Conservation (phyloP, 2,329 filamentous ascomycete species). For the Diaporthe humulicola region DNA sequence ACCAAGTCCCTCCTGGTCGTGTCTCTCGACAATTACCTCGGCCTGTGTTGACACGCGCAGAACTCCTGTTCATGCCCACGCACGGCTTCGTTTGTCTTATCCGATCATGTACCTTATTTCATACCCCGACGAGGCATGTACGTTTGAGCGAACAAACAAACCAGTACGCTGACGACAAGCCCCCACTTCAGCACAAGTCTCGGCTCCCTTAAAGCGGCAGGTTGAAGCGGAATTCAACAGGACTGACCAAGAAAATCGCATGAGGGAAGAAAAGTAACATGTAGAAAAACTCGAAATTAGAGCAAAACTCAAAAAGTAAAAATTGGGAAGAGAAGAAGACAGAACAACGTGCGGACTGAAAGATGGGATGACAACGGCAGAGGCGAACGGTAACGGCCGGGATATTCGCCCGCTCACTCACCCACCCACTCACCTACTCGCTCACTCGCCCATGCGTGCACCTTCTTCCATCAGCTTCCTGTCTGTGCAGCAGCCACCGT, state of each 20-base stretch:
- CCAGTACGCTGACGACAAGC: not conserved
- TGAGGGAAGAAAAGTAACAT: not conserved
- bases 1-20: not conserved
- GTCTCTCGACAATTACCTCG: not conserved
- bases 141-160: not conserved
- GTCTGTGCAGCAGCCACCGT: constrained; percentile 15
- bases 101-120: not conserved
- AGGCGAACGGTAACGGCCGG: not conserved
- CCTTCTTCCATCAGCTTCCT: not conserved
- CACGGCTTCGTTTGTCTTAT: not conserved
- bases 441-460: not conserved
- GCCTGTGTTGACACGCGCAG: not conserved
- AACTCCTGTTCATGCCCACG: not conserved
- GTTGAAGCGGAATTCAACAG: not conserved
- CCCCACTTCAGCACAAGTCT: not conserved
- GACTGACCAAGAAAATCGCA: not conserved
- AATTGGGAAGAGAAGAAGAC: not conserved
- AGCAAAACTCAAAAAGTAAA: not conserved
- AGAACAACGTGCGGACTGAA: not conserved
- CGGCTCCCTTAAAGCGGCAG: not conserved
- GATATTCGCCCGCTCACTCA: not conserved
- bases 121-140: not conserved
- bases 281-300: not conserved
- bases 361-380: constrained; percentile 14
- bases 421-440: not conserved